phyloP scores from a whole-genome alignment of 2,329 filamentous ascomycete species.

The Colletotrichum sp. region DNA sequence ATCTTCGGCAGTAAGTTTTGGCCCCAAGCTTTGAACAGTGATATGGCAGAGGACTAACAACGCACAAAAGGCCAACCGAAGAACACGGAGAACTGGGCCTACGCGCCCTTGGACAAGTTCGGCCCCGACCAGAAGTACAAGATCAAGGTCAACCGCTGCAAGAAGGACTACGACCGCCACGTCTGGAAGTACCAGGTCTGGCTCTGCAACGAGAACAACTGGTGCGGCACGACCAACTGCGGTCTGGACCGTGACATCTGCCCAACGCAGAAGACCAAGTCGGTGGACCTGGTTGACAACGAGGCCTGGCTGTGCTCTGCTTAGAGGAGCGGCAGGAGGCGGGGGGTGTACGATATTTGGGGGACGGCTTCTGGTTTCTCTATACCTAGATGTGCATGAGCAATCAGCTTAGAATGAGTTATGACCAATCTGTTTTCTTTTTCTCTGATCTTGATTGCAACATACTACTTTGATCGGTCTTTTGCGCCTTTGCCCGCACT shows the following conservation, averaged over 20 bases:
- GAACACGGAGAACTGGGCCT: not conserved
- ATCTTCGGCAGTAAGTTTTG: not conserved
- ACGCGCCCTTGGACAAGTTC: not conserved
- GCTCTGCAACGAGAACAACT: not conserved
- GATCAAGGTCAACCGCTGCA: not conserved
- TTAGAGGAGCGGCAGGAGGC: not conserved
- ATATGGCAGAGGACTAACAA: too few species aligned
- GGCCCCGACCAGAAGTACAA: not conserved
- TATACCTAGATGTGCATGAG: not conserved
- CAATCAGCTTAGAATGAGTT: not conserved
- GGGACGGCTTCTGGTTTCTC: not conserved
- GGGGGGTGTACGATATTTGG: not conserved
- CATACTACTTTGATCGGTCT: rapidly evolving
- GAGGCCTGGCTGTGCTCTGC: not conserved
- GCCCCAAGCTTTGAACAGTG: too few species aligned
- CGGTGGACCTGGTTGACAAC: not conserved
- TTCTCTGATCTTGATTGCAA: not conserved
- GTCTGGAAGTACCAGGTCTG: not conserved
- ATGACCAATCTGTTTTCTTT: not conserved
- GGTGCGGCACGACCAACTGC: not conserved
- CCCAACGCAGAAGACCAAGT: not conserved
- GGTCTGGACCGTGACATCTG: not conserved
- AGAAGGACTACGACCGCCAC: not conserved
- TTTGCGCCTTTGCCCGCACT: too few species aligned
- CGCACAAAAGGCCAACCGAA: not conserved